Evolutionary conservation across 176 grass and related monocot species (phyloP), one percentile per base, ranked within the genome.

Genomic region (Eremochloa ophiuroides): DNA sequence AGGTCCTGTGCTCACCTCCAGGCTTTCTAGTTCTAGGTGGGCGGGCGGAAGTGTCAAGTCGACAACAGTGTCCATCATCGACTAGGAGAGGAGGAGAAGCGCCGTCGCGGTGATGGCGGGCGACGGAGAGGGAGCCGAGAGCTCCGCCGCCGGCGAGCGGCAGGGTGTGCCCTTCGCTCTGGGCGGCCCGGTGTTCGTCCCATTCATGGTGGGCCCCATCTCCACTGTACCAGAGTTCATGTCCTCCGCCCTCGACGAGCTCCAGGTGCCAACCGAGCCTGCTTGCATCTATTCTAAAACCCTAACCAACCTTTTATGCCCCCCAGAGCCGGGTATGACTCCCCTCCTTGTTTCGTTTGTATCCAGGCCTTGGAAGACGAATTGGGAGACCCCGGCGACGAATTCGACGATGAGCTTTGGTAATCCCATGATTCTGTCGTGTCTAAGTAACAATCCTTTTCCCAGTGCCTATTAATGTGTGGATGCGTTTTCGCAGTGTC

Each of bases 181-280:
- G 10, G 95, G 92, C 29, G 95, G 95, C 0, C 95, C 92, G 37
- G 84, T 98, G 76, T 98, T 92, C 72, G 74, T 84, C 23, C 90
- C 92, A 42, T 88, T 74, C 50, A 69, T 95, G 83, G 84, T 93
- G 39, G 84, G 95, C 13, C 90, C 88, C 38, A 31, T 88, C 42
- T 87, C 76, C 72, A 93, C 84, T 35, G 84, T 83, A 63, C 71
- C 88, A 27, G 88, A 74, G 68, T 98, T 98, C 82, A 90, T 80
- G 78, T 83, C 88, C 78, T 81, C 88, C 79, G 40, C 86, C 56
- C 82, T 93, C 38, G 23, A 46, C 37, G 90, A 98, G 75, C 83
- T 98, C n/a, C 78, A 89, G 89, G 92, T 94, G 29, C 35, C 14
- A 46, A n/a, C 4, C 61, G 2, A 47, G 8, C n/a, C 35, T 35